These are phyloP conservation scores for Colletotrichum liaoningense DNA, from an alignment of 2,329 filamentous ascomycete genomes.

Conservation along the genomic window DNA sequence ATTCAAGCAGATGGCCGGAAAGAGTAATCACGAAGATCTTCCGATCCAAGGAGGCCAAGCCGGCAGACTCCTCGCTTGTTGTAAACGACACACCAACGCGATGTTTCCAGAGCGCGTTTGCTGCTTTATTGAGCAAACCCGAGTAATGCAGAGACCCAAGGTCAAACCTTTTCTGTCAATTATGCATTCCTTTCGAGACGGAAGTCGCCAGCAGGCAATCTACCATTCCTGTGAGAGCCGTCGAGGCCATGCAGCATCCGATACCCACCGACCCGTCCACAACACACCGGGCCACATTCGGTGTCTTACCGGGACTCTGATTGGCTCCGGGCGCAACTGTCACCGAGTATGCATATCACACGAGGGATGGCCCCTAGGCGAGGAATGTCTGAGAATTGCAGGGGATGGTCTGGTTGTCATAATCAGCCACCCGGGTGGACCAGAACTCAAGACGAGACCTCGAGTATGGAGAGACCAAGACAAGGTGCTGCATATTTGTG, in stretches of 20 bases:
- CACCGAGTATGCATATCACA: slow-evolving; percentile 20
- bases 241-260: slow-evolving; percentile 28
- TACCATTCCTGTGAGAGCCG: slow-evolving; percentile 28
- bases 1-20: background rate
- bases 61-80: slow-evolving; percentile 11
- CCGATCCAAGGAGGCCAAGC: background rate
- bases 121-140: slow-evolving; percentile 12
- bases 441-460: slow-evolving; percentile 20
- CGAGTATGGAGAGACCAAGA: slow-evolving; percentile 29
- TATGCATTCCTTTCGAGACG: slow-evolving; percentile 19
- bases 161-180: slow-evolving; percentile 17
- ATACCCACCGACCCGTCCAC: slow-evolving; percentile 12
- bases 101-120: slow-evolving; percentile 19
- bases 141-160: slow-evolving; percentile 30
- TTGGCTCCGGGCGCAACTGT: slow-evolving; percentile 11
- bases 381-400: slow-evolving; percentile 36
- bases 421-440: slow-evolving; percentile 32
- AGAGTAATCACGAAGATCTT: background rate
- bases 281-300: slow-evolving; percentile 11
- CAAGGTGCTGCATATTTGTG: slow-evolving; percentile 36
- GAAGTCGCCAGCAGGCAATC: slow-evolving; percentile 7
- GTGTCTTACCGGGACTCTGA: background rate
- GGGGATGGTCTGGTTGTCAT: slow-evolving; percentile 29
- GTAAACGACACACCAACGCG: slow-evolving; percentile 27
- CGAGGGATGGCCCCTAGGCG: slow-evolving; percentile 29